Percentiles rank a stretch among this genome's conserved stretches.
phyloP scores from a whole-genome alignment of 306 rosid species.

The Glycine tomentella region DNA sequence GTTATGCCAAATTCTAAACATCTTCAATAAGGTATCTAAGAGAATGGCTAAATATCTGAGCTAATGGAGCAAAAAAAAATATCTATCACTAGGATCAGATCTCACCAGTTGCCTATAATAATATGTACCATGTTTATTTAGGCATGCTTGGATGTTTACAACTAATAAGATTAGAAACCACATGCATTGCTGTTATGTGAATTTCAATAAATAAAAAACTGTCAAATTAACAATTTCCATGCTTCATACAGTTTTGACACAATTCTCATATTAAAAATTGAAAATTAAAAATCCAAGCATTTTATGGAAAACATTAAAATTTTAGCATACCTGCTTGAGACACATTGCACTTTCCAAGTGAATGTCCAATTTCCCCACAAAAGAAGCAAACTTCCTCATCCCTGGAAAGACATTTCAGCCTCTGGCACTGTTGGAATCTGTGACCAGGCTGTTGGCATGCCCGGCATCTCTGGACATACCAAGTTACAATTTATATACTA shows the following conservation, averaged over 20 bases:
- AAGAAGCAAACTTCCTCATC: conserved; percentile 69
- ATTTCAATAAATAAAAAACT: conserved; percentile 5
- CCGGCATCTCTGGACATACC: conserved; percentile 61
- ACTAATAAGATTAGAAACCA: not conserved
- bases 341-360: conserved; percentile 63
- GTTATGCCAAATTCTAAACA: conserved; percentile 20
- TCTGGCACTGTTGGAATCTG: conserved; percentile 54
- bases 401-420: conserved; percentile 39
- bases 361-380: conserved; percentile 79
- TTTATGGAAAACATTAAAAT: not conserved
- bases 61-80: conserved; percentile 19
- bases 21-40: not conserved
- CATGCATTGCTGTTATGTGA: not conserved
- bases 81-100: conserved; percentile 31
- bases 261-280: not conserved
- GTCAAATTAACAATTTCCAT: conserved; percentile 18
- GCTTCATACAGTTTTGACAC: conserved; percentile 23
- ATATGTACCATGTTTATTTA: not conserved
- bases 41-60: not conserved
- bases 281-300: not conserved
- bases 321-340: conserved; percentile 67
- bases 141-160: not conserved
- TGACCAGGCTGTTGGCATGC: conserved; percentile 69
- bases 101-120: conserved; percentile 4
- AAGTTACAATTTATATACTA: conserved; percentile 15